Evolutionary conservation across 768 basidiomycete species (phyloP), one percentile per base, ranked within the genome.

Genomic region (Kwoniella mangroviensis): DNA sequence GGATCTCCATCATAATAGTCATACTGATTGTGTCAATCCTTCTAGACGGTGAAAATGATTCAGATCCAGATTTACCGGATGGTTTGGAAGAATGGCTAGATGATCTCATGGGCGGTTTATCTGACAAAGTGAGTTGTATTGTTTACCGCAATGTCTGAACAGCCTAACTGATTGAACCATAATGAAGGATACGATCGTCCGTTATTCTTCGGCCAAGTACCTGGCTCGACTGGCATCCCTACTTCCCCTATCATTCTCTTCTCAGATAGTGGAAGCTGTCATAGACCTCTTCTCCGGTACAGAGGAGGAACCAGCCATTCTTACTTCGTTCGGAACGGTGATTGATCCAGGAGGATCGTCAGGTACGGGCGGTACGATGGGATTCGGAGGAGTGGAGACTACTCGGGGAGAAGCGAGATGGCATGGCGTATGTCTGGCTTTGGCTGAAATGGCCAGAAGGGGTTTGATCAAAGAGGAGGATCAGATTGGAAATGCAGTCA

Each of bases 121-220:
- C 92, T 76, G 94, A 99, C 80, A 92, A 89, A 83, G 95, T 95
- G 70, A 45, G 82, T 77, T 21, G 26, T 9, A 3, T 13, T 6
- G 6, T 1, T 49, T 7, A 19, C 45, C 45, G 45, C 45, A 15
- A 15, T 4, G 45, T 49, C 45, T 49, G 21, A 3, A 4, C 22
- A 28, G 41, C n/a, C 40, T 13, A 19, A 24, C 28, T 9, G 4
- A 15, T 7, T 41, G 21, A 2, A 49, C 45, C 2, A 49, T 49
- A 1, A 6, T 21, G 40, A 74, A 98, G 95, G 95, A 97, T 76
- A 98, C 96, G 0, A 86, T 94, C 28, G 93, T 98, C 13, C 91
- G 97, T 60, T 98, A 93, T 88, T 94, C 96, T 15, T 89, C 93
- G 4, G 92, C 97, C 11, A 99, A 98, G 83, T 92, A 92, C 49